phyloP scores from a whole-genome alignment of 805 yeast species.

The Candida insectorum region DNA sequence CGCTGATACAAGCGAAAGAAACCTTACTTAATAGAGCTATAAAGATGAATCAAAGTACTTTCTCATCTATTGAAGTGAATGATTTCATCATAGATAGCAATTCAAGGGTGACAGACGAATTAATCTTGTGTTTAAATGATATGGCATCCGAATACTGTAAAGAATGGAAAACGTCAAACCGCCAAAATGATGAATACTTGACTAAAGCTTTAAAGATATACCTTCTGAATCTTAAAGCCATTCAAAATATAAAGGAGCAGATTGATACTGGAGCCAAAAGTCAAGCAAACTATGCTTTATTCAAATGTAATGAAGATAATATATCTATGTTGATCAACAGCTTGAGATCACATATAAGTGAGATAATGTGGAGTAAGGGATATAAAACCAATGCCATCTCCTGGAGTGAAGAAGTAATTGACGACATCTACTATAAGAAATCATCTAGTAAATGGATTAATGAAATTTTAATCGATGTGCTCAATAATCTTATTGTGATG shows the following conservation, averaged over 20 bases:
- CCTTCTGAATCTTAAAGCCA: conserved; percentile 28
- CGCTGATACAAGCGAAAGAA: conserved; percentile 17
- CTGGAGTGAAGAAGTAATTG: conserved; percentile 42
- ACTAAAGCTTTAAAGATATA: conserved; percentile 32
- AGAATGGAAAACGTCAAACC: conserved; percentile 6
- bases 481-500: conserved; percentile 31
- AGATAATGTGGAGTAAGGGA: conserved; percentile 41
- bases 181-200: conserved; percentile 11
- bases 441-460: conserved; percentile 22
- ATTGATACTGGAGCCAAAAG: conserved; percentile 14
- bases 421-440: conserved; percentile 30
- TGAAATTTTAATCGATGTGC: conserved; percentile 26
- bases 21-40: conserved; percentile 28
- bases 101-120: conserved; percentile 35
- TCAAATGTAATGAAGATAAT: conserved; percentile 30
- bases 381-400: conserved; percentile 34
- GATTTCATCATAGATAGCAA: conserved; percentile 22
- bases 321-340: conserved; percentile 27
- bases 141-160: conserved; percentile 32
- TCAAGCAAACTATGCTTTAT: conserved; percentile 33
- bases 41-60: conserved; percentile 29
- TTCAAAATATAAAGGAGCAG: conserved; percentile 17
- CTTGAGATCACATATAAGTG: conserved; percentile 36
- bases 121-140: conserved; percentile 28
- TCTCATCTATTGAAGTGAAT: conserved; percentile 21